Evolutionary conservation across 31 red algal genomes (phyloP).

Genomic region (Endocladia muricata): DNA sequence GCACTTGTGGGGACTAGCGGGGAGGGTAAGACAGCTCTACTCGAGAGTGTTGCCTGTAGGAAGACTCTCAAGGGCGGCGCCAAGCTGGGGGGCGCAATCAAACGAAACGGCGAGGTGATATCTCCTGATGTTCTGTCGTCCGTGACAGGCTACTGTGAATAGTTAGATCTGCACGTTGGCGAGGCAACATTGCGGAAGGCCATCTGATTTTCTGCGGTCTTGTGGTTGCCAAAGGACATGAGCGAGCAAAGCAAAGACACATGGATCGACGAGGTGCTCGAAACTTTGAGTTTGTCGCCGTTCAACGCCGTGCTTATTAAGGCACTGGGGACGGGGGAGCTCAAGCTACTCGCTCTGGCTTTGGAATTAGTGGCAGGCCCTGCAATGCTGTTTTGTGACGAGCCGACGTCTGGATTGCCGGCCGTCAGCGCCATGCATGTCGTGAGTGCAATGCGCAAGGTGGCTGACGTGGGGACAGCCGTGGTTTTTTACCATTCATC

Average conservation of each 20-base stretch:
- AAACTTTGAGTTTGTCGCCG: slow-evolving; percentile 39
- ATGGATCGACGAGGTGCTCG: slow-evolving; percentile 45
- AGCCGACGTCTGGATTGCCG: slow-evolving; percentile 87
- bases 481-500: slow-evolving; percentile 86
- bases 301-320: slow-evolving; percentile 54
- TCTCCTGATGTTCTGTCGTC: slow-evolving; percentile 21
- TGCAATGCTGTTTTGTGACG: slow-evolving; percentile 61
- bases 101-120: slow-evolving; percentile 50
- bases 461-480: slow-evolving; percentile 66
- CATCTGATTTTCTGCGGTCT: slow-evolving; percentile 71
- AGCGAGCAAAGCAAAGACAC: slow-evolving; percentile 32
- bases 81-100: slow-evolving; percentile 41
- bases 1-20: slow-evolving; percentile 69
- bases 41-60: slow-evolving; percentile 80
- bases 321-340: slow-evolving; percentile 25
- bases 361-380: slow-evolving; percentile 80
- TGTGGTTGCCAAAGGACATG: slow-evolving; percentile 58
- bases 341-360: slow-evolving; percentile 83
- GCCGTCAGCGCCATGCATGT: slow-evolving; percentile 49
- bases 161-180: slow-evolving; percentile 75
- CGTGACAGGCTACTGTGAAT: slow-evolving; percentile 81
- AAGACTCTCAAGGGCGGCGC: slow-evolving; percentile 68
- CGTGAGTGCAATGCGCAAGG: slow-evolving; percentile 50
- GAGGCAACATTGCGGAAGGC: slow-evolving; percentile 81
- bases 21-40: slow-evolving; percentile 85